Evolutionary conservation across 2,329 filamentous ascomycete genomes (phyloP).

Genomic region (Beauveria sp.): DNA sequence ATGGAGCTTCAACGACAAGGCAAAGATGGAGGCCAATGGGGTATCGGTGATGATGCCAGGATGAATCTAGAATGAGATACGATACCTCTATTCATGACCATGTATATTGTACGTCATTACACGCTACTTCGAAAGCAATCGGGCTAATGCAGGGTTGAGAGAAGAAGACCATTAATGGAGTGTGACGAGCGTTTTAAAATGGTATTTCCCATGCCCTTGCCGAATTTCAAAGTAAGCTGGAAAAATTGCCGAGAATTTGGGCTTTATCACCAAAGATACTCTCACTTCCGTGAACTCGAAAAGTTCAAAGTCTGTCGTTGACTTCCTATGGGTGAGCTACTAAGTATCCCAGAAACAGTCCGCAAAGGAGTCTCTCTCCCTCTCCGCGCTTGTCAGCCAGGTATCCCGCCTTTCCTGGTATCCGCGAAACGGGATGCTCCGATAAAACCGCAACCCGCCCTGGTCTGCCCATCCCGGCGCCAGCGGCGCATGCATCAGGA

Average conservation of each 20-base stretch:
- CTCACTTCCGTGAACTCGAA: not conserved
- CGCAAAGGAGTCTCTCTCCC: not conserved
- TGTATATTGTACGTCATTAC: slow-evolving; percentile 1
- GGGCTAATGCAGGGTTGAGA: not conserved
- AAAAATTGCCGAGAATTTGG: not conserved
- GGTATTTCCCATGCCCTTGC: not conserved
- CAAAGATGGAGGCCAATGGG: slow-evolving; percentile 58
- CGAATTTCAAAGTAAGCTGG: not conserved
- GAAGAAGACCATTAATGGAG: not conserved
- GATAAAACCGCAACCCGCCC: not conserved
- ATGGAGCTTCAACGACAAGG: slow-evolving; percentile 46
- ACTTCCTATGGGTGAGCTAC: not conserved
- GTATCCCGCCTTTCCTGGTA: not conserved
- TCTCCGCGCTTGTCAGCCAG: not conserved
- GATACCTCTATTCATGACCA: not conserved
- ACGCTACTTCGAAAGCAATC: not conserved
- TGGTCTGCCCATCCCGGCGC: not conserved
- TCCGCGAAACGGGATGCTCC: not conserved
- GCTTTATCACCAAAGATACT: not conserved
- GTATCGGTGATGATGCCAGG: slow-evolving; percentile 73
- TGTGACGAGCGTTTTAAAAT: not conserved
- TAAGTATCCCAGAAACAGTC: not conserved
- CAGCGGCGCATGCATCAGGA: not conserved
- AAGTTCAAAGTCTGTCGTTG: not conserved
- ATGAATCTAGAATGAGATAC: slow-evolving; percentile 66